Evolutionary conservation across 2,329 filamentous ascomycete species (phyloP).

Genomic region (Diaporthe sp.): DNA sequence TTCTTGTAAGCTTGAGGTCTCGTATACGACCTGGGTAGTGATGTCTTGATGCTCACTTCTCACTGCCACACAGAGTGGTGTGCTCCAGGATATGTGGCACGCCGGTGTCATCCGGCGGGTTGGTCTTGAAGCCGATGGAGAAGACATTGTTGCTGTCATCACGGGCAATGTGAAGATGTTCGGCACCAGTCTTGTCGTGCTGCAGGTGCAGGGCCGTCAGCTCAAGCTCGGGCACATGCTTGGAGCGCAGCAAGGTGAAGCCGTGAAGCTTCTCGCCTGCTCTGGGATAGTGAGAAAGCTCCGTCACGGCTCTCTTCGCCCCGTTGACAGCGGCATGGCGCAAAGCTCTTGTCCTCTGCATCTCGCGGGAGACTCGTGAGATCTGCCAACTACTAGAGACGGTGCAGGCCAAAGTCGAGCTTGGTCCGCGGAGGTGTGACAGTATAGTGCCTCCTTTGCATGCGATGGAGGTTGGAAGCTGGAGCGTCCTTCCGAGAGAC

Average conservation of each 20-base stretch:
- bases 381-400: constrained; percentile 15
- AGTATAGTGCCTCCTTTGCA: background rate
- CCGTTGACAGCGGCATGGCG: constrained; percentile 51
- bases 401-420: background rate
- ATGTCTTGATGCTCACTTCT: constrained; percentile 73
- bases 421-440: background rate
- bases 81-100: constrained; percentile 98
- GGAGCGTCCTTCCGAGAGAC: background rate
- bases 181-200: constrained; percentile 95
- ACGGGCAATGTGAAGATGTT: constrained; percentile 94
- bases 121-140: constrained; percentile 99
- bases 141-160: constrained; percentile 99
- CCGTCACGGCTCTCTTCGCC: constrained; percentile 75
- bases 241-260: constrained; percentile 89
- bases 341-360: constrained; percentile 54
- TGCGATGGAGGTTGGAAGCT: background rate
- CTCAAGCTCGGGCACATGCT: constrained; percentile 95
- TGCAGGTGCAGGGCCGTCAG: constrained; percentile 90
- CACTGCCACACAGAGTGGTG: constrained; percentile 94
- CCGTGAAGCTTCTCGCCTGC: constrained; percentile 91
- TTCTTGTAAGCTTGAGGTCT: constrained; percentile 47
- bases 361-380: constrained; percentile 24
- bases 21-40: background rate
- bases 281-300: constrained; percentile 81
- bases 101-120: constrained; percentile 95